Evolutionary conservation across 2,329 filamentous ascomycete genomes (phyloP).

Genomic region (Fusarium poae): DNA sequence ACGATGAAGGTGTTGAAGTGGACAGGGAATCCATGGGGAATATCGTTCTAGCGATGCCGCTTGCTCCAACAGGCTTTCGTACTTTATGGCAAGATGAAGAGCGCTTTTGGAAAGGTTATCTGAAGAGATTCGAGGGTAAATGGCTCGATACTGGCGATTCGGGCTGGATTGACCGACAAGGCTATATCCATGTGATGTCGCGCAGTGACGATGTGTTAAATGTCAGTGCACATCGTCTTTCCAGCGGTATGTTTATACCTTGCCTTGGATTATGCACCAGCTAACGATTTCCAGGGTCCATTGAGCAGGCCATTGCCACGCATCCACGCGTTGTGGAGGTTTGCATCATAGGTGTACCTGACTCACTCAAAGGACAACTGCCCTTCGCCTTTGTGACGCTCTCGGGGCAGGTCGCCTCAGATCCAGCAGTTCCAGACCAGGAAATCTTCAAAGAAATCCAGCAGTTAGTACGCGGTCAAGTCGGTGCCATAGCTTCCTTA

Average conservation of each 20-base stretch:
- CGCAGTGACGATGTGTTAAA: constrained; percentile 90
- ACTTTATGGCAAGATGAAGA: constrained; percentile 89
- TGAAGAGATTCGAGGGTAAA: constrained; percentile 82
- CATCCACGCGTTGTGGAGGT: constrained; percentile 85
- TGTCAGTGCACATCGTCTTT: constrained; percentile 92
- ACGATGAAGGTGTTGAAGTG: constrained; percentile 82
- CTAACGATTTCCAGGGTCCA: constrained; percentile 69
- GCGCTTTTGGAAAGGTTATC: constrained; percentile 86
- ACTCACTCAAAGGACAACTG: constrained; percentile 87
- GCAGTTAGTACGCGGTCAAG: constrained; percentile 78
- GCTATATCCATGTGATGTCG: constrained; percentile 74
- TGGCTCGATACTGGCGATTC: constrained; percentile 95
- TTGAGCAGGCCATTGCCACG: constrained; percentile 90
- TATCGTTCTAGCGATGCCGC: constrained; percentile 84
- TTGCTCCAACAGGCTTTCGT: constrained; percentile 88
- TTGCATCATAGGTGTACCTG: constrained; percentile 87
- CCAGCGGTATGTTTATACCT: constrained; percentile 72
- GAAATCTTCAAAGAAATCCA: constrained; percentile 74
- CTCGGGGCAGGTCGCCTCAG: constrained; percentile 61
- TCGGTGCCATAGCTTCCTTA: constrained; percentile 87
- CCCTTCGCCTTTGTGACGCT: constrained; percentile 88
- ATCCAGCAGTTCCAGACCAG: constrained; percentile 63
- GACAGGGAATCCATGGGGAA: constrained; percentile 85
- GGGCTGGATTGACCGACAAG: constrained; percentile 83
- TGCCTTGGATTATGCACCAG: background rate